phyloP scores from a whole-genome alignment of 2,329 filamentous ascomycete species.

The Sclerotinia nivalis region DNA sequence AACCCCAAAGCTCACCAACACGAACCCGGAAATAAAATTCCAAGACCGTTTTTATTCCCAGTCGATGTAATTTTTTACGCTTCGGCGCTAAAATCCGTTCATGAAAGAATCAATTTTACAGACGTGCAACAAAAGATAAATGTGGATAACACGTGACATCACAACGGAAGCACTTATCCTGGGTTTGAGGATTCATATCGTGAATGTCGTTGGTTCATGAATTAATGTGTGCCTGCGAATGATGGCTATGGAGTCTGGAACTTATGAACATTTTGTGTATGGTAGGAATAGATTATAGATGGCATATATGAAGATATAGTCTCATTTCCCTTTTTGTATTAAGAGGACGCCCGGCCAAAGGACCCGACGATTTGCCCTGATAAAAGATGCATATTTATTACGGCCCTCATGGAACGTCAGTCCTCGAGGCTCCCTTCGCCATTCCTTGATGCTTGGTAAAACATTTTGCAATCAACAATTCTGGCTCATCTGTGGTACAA shows the following conservation, averaged over 20 bases:
- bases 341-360: no score
- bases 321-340: no score
- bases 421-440: no score
- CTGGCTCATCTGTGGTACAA: not conserved
- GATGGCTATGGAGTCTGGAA: not conserved
- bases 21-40: not conserved
- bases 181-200: not conserved
- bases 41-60: not conserved
- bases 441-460: no score
- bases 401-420: not conserved
- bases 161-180: no score
- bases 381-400: not conserved
- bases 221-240: not conserved
- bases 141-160: not conserved
- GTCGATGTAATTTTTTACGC: not conserved
- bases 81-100: not conserved
- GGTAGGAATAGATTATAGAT: not conserved
- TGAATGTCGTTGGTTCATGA: not conserved
- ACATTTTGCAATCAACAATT: no score
- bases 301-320: not conserved
- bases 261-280: not conserved
- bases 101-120: not conserved
- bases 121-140: not conserved
- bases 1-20: not conserved
- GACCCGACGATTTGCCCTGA: not conserved